phyloP scores from a whole-genome alignment of 2,329 filamentous ascomycete genomes.

The Phialophora verrucosa region DNA sequence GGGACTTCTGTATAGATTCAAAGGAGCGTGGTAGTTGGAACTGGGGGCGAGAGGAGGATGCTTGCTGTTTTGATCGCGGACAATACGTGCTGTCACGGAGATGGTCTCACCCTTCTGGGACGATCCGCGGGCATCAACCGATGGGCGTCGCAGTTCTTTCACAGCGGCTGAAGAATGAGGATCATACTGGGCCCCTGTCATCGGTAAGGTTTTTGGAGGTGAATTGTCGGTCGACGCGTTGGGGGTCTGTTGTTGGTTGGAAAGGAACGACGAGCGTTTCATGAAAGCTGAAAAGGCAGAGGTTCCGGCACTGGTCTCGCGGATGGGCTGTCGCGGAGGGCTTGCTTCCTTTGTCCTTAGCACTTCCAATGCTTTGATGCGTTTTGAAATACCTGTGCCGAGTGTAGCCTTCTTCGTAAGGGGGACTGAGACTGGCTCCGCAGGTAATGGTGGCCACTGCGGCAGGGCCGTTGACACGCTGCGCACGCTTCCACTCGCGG shows the following conservation, averaged over 20 bases:
- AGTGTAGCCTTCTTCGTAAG: conserved; percentile 78
- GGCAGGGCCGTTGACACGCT: conserved; percentile 38
- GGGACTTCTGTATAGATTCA: conserved; percentile 61
- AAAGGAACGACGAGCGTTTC: conserved; percentile 41
- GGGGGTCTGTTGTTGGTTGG: conserved; percentile 39
- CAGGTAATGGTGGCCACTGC: conserved; percentile 38
- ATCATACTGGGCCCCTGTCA: conserved; percentile 19
- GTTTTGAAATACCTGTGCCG: conserved; percentile 87
- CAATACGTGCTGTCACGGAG: conserved; percentile 85
- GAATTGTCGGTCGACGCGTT: conserved; percentile 42
- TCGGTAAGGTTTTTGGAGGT: conserved; percentile 31
- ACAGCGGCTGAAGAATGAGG: conserved; percentile 3
- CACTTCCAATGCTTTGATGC: conserved; percentile 91
- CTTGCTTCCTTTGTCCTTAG: conserved; percentile 51
- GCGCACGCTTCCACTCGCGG: conserved; percentile 31
- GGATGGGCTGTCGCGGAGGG: conserved; percentile 42
- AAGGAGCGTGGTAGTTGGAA: conserved; percentile 33
- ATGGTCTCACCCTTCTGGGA: conserved; percentile 66
- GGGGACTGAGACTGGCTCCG: conserved; percentile 51
- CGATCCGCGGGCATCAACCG: conserved; percentile 21
- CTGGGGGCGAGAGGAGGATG: conserved; percentile 33
- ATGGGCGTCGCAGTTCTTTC: conserved; percentile 19
- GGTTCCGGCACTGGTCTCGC: conserved; percentile 38
- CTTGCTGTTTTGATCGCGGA: conserved; percentile 60
- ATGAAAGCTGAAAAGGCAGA: conserved; percentile 42